phyloP scores from a whole-genome alignment of 805 yeast genomes.

The Barnettozyma vustinii region DNA sequence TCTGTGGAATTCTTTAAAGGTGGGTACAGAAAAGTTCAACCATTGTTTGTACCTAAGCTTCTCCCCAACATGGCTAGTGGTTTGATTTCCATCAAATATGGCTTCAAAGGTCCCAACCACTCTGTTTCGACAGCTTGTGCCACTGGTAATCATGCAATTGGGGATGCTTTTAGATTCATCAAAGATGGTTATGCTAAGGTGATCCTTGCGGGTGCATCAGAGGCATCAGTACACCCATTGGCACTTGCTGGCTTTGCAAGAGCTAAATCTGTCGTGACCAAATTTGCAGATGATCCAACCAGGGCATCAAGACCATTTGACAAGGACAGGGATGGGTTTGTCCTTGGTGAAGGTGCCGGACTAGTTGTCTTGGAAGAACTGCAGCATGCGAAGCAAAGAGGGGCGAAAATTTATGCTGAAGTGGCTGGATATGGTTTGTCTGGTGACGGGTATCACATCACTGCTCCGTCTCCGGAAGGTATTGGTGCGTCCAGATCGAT shows the following conservation, averaged over 20 bases:
- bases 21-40: constrained; percentile 71
- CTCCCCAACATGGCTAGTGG: constrained; percentile 95
- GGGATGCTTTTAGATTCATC: constrained; percentile 85
- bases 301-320: constrained; percentile 89
- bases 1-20: constrained; percentile 41
- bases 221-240: constrained; percentile 79
- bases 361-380: constrained; percentile 69
- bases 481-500: constrained; percentile 82
- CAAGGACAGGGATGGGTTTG: constrained; percentile 72
- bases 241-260: constrained; percentile 89
- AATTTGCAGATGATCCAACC: constrained; percentile 53
- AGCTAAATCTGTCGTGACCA: constrained; percentile 72
- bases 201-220: constrained; percentile 94
- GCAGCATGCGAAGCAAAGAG: constrained; percentile 66
- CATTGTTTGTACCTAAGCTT: constrained; percentile 78
- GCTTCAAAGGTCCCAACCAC: constrained; percentile 81
- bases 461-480: constrained; percentile 83
- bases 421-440: constrained; percentile 83
- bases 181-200: constrained; percentile 75
- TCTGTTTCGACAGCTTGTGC: constrained; percentile 95
- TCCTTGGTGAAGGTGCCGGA: constrained; percentile 91
- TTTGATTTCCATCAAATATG: constrained; percentile 72
- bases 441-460: constrained; percentile 90
- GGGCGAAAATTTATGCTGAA: constrained; percentile 71
- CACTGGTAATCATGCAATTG: constrained; percentile 89